Percentiles rank a stretch among this genome's conserved stretches.
These are phyloP conservation scores for Stagonosporopsis vannaccii DNA, from an alignment of 2,329 filamentous ascomycete species.

Conservation along the genomic window DNA sequence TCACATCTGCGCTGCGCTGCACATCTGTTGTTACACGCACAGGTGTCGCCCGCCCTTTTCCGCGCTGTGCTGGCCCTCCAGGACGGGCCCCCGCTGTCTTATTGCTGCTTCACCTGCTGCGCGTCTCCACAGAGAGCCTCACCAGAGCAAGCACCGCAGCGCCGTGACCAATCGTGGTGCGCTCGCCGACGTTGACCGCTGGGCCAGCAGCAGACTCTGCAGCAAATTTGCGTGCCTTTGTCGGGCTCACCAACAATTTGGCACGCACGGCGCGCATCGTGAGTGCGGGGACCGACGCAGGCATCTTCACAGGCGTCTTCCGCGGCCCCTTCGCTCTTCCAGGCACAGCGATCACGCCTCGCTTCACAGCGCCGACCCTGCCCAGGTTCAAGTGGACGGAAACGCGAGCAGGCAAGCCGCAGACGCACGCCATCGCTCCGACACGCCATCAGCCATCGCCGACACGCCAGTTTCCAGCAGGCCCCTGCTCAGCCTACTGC, in stretches of 20 bases:
- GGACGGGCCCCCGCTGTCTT: slow-evolving; percentile 21
- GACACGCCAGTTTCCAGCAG: slow-evolving; percentile 18
- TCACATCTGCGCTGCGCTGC: slow-evolving; percentile 12
- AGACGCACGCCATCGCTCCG: slow-evolving; percentile 33
- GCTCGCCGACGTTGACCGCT: slow-evolving; percentile 21
- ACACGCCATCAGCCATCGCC: slow-evolving; percentile 22
- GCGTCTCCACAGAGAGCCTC: slow-evolving; percentile 18
- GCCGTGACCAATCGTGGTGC: slow-evolving; percentile 15
- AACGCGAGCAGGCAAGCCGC: slow-evolving; percentile 14
- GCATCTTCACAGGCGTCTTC: slow-evolving; percentile 12
- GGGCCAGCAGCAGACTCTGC: slow-evolving; percentile 15
- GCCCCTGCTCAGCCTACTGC: slow-evolving; percentile 22
- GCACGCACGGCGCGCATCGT: slow-evolving; percentile 14
- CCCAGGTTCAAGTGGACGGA: slow-evolving; percentile 8
- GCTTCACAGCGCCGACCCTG: slow-evolving; percentile 15
- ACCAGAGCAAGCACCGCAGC: slow-evolving; percentile 15
- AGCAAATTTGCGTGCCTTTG: slow-evolving; percentile 20
- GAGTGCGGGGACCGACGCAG: slow-evolving; percentile 19
- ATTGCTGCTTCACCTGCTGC: slow-evolving; percentile 15
- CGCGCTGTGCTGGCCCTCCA: slow-evolving; percentile 13
- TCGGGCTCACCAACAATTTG: slow-evolving; percentile 15
- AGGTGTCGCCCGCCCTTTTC: slow-evolving; percentile 10
- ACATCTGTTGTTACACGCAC: slow-evolving; percentile 13
- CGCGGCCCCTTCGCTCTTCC: neutral
- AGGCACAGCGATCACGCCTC: slow-evolving; percentile 18